phyloP scores from a whole-genome alignment of 1,139 yeast species.

The Magnusiomyces sp. region DNA sequence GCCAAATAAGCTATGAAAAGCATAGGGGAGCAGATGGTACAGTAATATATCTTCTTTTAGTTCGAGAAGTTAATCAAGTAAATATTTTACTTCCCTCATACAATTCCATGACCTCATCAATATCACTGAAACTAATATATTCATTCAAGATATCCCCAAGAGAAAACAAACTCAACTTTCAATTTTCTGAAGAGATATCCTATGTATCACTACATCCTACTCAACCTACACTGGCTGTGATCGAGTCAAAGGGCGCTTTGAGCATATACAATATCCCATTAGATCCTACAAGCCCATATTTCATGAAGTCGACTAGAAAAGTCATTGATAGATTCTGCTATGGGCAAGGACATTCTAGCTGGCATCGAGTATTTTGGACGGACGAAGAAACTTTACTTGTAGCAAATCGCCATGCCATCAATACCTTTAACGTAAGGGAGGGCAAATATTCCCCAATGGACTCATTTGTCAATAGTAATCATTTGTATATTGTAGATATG shows the following conservation, averaged over 20 bases:
- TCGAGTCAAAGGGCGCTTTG: conserved; percentile 1
- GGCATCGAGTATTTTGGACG: conserved; percentile 2
- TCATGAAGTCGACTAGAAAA: not conserved
- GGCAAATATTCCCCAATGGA: not conserved
- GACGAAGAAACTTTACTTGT: not conserved
- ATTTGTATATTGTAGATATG: not conserved
- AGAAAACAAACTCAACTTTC: not conserved
- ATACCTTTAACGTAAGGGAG: not conserved
- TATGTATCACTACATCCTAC: not conserved
- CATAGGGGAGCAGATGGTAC: not conserved
- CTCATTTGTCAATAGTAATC: not conserved
- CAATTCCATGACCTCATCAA: not conserved
- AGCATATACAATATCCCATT: not conserved
- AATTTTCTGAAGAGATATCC: not conserved
- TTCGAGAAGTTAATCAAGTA: not conserved
- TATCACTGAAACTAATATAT: not conserved
- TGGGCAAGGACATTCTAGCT: not conserved
- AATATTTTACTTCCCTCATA: not conserved
- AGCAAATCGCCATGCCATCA: not conserved
- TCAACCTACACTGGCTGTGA: not conserved
- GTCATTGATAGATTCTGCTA: not conserved
- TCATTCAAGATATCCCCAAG: not conserved
- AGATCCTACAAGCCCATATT: not conserved
- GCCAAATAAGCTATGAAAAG: not conserved
- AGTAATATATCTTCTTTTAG: not conserved